Conservation (phyloP, 164 flowering plant species). For the Umbellularia californica region DNA sequence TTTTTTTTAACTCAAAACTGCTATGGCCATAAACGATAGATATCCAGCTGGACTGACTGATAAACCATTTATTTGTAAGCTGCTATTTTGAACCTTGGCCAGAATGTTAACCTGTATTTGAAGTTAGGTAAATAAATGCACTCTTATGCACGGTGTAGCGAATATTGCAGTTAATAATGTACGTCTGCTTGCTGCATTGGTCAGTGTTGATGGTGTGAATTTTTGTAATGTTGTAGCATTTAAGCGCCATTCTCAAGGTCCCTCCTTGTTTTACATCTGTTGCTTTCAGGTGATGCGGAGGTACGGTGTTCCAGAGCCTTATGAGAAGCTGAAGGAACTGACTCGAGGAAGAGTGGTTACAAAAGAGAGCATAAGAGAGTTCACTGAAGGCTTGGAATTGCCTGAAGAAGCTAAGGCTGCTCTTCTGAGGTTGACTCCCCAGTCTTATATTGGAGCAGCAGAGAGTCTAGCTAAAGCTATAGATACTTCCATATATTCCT, state of each 20-base stretch:
- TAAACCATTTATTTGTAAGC: too few relatives aligned
- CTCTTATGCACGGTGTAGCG: too few relatives aligned
- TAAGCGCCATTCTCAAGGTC: background rate
- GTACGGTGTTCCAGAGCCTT: conserved; percentile 90
- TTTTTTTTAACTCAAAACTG: too few relatives aligned
- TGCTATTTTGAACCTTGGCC: too few relatives aligned
- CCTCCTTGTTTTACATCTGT: background rate
- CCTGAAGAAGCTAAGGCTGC: conserved; percentile 57
- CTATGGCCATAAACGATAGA: too few relatives aligned
- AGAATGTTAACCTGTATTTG: too few relatives aligned
- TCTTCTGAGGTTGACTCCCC: conserved; percentile 71
- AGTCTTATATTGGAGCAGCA: conserved; percentile 73
- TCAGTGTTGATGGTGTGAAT: background rate
- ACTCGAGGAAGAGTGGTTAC: conserved; percentile 88
- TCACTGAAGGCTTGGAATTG: conserved; percentile 64
- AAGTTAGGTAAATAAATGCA: too few relatives aligned
- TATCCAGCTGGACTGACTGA: too few relatives aligned
- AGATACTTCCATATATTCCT: conserved; percentile 17
- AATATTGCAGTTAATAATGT: too few relatives aligned
- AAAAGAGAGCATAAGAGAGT: conserved; percentile 62
- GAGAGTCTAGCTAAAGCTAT: conserved; percentile 46
- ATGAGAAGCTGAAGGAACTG: conserved; percentile 91
- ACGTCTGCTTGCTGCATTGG: background rate
- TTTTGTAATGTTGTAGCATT: background rate
- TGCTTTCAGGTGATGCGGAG: conserved; percentile 82